phyloP scores from a whole-genome alignment of 1,284 basidiomycete species.

The Hypsizygus ulmarius region DNA sequence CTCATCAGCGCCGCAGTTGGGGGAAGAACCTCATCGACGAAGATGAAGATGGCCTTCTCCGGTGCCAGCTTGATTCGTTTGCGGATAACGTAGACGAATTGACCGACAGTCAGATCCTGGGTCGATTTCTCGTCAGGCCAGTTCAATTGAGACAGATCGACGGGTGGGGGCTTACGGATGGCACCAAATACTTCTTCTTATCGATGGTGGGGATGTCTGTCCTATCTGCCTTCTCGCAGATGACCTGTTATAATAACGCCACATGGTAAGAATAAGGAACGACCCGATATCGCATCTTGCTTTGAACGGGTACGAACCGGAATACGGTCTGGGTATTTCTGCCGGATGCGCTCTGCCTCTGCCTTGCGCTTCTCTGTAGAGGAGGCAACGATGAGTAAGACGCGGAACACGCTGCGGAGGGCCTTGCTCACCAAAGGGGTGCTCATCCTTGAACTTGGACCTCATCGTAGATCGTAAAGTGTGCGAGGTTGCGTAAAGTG shows the following conservation, averaged over 20 bases:
- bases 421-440: slow-evolving; percentile 82
- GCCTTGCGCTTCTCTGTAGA: slow-evolving; percentile 94
- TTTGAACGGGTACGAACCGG: slow-evolving; percentile 62
- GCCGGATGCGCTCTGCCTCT: slow-evolving; percentile 93
- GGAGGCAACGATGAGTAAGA: slow-evolving; percentile 23
- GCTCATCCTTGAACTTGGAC: slow-evolving; percentile 99
- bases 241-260: slow-evolving; percentile 64
- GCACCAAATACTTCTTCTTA: slow-evolving; percentile 99
- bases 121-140: slow-evolving; percentile 5
- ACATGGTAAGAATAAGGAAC: slow-evolving; percentile 2
- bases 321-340: slow-evolving; percentile 98
- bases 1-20: slow-evolving; percentile 99
- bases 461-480: slow-evolving; percentile 55
- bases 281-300: not conserved
- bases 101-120: slow-evolving; percentile 95
- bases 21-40: slow-evolving; percentile 97
- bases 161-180: slow-evolving; percentile 64
- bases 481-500: slow-evolving; percentile 2
- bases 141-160: slow-evolving; percentile 7
- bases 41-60: slow-evolving; percentile 99
- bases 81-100: slow-evolving; percentile 99
- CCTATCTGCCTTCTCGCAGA: slow-evolving; percentile 99
- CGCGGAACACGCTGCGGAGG: slow-evolving; percentile 28
- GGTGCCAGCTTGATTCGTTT: slow-evolving; percentile 99
- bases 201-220: slow-evolving; percentile 99